These are phyloP conservation scores for Aphanomyces astaci DNA, from an alignment of 352 stramenopile genomes.

Conservation along the genomic window DNA sequence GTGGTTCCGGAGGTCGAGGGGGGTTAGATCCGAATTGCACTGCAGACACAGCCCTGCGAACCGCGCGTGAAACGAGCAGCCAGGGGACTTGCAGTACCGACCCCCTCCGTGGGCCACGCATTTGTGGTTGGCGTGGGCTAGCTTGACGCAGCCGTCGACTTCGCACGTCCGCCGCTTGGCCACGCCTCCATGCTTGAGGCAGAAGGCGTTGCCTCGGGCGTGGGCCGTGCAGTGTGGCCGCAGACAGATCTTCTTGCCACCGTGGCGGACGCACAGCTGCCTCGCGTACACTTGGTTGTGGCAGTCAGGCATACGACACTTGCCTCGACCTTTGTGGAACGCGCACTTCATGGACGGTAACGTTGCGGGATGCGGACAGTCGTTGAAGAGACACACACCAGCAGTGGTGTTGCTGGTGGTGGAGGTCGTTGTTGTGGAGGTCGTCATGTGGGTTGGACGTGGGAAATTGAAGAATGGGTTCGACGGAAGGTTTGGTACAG, in stretches of 20 bases:
- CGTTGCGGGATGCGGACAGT: neutral
- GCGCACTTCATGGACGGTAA: constrained; percentile 1
- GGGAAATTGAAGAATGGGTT: neutral
- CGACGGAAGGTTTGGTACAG: too few relatives aligned
- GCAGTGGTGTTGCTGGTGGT: neutral
- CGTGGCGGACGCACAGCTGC: constrained; percentile 9
- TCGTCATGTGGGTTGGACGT: neutral
- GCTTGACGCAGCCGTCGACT: constrained; percentile 13
- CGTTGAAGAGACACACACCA: constrained; percentile 15
- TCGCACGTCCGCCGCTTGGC: neutral
- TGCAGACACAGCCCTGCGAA: constrained; percentile 6
- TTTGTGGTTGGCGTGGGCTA: constrained; percentile 2
- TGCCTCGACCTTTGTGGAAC: constrained; percentile 14
- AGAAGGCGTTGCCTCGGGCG: constrained; percentile 8
- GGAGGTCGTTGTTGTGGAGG: neutral
- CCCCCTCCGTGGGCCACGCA: constrained; percentile 14
- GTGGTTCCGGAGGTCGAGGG: neutral
- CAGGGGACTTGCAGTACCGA: neutral
- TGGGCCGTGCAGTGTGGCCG: neutral
- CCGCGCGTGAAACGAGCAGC: constrained; percentile 10
- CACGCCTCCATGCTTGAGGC: constrained; percentile 8
- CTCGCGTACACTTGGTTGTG: constrained; percentile 21
- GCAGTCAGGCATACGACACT: neutral
- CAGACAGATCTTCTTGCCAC: constrained; percentile 12
- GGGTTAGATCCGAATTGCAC: neutral